Percentiles rank a stretch among this genome's conserved stretches.
Conservation (phyloP, 805 yeast genomes). For the Sugiyamaella smithiae region DNA sequence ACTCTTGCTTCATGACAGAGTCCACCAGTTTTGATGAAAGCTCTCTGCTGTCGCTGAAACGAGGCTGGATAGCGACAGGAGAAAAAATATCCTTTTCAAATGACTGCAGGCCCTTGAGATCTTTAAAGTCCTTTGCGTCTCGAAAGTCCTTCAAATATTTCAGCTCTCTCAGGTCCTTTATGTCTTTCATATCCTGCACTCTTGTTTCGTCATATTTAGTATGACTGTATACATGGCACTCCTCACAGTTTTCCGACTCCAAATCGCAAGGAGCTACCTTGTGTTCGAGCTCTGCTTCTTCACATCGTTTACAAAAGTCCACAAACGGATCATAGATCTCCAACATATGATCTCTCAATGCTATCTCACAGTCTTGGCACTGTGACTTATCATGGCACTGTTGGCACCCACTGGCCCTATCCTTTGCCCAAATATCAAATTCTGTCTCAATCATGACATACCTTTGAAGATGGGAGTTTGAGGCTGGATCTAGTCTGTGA, state of each 20-base stretch:
- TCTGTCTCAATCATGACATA: constrained; percentile 1
- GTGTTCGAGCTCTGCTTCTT: constrained; percentile 14
- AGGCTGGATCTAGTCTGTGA: too few species aligned
- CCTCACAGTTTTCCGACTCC: neutral
- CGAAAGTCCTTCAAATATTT: neutral
- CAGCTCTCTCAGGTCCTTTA: neutral
- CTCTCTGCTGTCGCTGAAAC: constrained; percentile 7
- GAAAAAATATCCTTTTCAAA: neutral
- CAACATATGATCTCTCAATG: constrained; percentile 11
- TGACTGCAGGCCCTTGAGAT: neutral
- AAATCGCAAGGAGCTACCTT: neutral
- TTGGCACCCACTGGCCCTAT: neutral
- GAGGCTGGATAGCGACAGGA: constrained; percentile 4
- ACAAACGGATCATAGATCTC: constrained; percentile 13
- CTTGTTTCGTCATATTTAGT: neutral
- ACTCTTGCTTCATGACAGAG: neutral
- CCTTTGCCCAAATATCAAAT: neutral
- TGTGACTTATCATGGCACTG: constrained; percentile 1
- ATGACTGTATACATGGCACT: neutral
- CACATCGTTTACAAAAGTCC: constrained; percentile 11
- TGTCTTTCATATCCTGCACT: neutral
- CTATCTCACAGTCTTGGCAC: constrained; percentile 14
- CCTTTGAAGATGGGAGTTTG: too few species aligned
- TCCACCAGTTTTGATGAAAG: neutral
- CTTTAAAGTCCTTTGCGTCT: neutral